These are phyloP conservation scores for Botryosphaeria agaves DNA, from an alignment of 2,329 filamentous ascomycete genomes.

Conservation along the genomic window DNA sequence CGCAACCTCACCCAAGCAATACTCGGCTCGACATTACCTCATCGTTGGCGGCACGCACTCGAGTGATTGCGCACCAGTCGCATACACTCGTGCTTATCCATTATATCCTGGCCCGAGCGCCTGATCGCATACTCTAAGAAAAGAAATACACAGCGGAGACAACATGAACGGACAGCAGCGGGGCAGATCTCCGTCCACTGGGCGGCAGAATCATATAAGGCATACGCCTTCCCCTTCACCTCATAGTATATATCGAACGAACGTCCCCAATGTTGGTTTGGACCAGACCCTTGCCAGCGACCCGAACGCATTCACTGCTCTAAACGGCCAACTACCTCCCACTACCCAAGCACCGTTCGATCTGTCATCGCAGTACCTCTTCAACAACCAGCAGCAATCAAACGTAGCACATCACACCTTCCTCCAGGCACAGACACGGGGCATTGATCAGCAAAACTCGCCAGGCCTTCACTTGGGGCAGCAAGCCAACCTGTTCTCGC, in stretches of 20 bases:
- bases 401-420: slow-evolving; percentile 23
- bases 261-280: slow-evolving; percentile 39
- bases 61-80: no score
- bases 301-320: slow-evolving; percentile 7
- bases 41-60: no score
- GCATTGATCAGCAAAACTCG: slow-evolving; percentile 35
- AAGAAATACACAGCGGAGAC: slow-evolving; percentile 1
- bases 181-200: slow-evolving; percentile 45
- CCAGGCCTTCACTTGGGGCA: slow-evolving; percentile 21
- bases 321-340: slow-evolving; percentile 8
- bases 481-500: slow-evolving; percentile 18
- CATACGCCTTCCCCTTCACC: slow-evolving; percentile 48
- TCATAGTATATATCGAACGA: slow-evolving; percentile 35
- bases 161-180: slow-evolving; percentile 39
- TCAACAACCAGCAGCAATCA: slow-evolving; percentile 26
- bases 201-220: slow-evolving; percentile 46
- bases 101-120: neutral
- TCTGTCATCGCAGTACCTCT: slow-evolving; percentile 22
- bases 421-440: slow-evolving; percentile 19
- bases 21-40: no score
- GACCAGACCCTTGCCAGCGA: slow-evolving; percentile 25
- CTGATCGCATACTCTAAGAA: neutral
- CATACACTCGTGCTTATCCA: no score
- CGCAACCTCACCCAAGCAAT: no score
- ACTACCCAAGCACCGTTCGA: slow-evolving; percentile 16